Percentiles rank a stretch among this genome's conserved stretches.
phyloP scores from a whole-genome alignment of 208 protist genomes.

The Endotrypanum monterogeii region DNA sequence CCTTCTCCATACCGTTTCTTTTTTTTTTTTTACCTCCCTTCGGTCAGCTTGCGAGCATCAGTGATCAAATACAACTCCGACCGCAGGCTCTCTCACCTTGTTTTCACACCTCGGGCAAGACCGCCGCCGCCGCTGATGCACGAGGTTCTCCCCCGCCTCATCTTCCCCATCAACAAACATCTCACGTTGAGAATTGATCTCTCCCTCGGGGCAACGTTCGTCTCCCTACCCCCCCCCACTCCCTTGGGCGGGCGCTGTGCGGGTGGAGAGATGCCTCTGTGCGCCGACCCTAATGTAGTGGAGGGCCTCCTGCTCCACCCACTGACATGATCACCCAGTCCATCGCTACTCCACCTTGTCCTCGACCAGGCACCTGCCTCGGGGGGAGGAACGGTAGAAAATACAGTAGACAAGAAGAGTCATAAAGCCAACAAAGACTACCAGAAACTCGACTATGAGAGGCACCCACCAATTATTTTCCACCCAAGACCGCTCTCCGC shows the following conservation, averaged over 20 bases:
- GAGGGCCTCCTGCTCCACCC: background rate
- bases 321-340: constrained; percentile 22
- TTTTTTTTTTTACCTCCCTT: background rate
- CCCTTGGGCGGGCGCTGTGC: background rate
- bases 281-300: background rate
- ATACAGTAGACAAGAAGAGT: constrained; percentile 38
- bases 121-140: background rate
- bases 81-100: background rate
- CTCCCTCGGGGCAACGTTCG: too few species aligned
- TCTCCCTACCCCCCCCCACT: too few species aligned
- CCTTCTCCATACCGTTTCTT: background rate
- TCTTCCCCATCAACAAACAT: too few species aligned
- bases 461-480: constrained; percentile 42
- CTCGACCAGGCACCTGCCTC: constrained; percentile 21
- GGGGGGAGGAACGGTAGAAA: constrained; percentile 28
- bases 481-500: constrained; percentile 17
- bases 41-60: too few species aligned
- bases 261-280: background rate
- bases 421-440: constrained; percentile 41
- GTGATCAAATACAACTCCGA: background rate
- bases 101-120: background rate
- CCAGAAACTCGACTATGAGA: constrained; percentile 28
- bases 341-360: constrained; percentile 24
- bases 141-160: background rate
- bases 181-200: too few species aligned